Percentiles rank a stretch among this genome's conserved stretches.
Conservation (phyloP, 176 grass and related monocot genomes). For the Triticum timopheevii region DNA sequence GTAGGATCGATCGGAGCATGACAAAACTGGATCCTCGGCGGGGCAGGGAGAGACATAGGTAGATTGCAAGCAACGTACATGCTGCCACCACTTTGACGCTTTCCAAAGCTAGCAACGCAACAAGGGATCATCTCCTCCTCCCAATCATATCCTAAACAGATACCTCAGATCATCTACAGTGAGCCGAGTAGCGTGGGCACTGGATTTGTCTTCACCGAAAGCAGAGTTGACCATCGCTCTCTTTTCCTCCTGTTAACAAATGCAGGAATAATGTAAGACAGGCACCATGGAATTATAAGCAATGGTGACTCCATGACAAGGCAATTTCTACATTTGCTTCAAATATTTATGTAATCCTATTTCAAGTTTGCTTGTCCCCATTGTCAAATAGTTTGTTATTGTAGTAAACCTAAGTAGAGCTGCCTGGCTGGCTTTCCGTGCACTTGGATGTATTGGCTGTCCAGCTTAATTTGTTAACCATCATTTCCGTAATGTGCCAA, state of each 20-base stretch:
- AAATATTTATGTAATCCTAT: neutral
- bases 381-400: neutral
- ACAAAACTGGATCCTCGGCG: slow-evolving; percentile 40
- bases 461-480: slow-evolving; percentile 15
- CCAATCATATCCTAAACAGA: slow-evolving; percentile 66
- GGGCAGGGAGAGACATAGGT: neutral
- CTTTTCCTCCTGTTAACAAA: slow-evolving; percentile 85
- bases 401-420: neutral
- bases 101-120: neutral
- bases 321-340: neutral
- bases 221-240: slow-evolving; percentile 90
- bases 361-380: neutral
- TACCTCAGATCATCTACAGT: slow-evolving; percentile 88
- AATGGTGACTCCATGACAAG: neutral
- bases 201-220: slow-evolving; percentile 78
- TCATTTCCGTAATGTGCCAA: neutral
- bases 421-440: neutral
- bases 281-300: neutral
- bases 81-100: neutral
- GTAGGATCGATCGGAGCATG: slow-evolving; percentile 15
- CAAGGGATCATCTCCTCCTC: neutral
- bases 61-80: slow-evolving; percentile 10
- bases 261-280: neutral
- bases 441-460: neutral
- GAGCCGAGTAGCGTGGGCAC: slow-evolving; percentile 63